Conservation (phyloP, 2,329 filamentous ascomycete genomes). For the Monosporascus sp. region DNA sequence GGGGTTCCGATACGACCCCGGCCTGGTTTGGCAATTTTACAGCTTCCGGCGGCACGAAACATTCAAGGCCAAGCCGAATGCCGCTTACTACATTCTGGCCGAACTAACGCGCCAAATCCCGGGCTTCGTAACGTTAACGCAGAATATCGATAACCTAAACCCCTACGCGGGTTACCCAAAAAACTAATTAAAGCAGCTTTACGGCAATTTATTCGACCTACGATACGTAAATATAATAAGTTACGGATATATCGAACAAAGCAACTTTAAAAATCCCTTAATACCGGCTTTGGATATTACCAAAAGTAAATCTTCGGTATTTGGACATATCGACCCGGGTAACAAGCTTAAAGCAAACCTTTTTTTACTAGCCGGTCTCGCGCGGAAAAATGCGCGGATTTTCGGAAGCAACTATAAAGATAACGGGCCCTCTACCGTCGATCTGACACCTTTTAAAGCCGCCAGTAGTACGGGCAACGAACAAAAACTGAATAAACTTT, state of each 20-base stretch:
- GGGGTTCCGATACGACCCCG: conserved; percentile 55
- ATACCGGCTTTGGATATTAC: conserved; percentile 56
- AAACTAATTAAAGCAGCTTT: conserved; percentile 54
- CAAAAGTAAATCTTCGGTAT: conserved; percentile 23
- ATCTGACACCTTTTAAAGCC: conserved; percentile 6
- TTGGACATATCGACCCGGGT: conserved; percentile 1
- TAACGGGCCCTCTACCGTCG: conserved; percentile 2
- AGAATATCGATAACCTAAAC: conserved; percentile 60
- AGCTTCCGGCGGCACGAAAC: conserved; percentile 60
- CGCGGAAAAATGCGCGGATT: conserved; percentile 47
- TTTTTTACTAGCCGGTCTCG: conserved; percentile 16
- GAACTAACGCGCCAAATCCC: conserved; percentile 46
- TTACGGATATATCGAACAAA: conserved; percentile 50
- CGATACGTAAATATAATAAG: conserved; percentile 50
- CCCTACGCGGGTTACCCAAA: conserved; percentile 54
- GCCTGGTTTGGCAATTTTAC: conserved; percentile 69
- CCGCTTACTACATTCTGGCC: conserved; percentile 59
- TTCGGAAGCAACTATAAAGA: conserved; percentile 41
- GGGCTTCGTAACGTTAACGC: conserved; percentile 55
- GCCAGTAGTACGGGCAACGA: neutral
- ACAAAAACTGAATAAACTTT: neutral
- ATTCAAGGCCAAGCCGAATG: conserved; percentile 55
- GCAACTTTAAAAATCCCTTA: conserved; percentile 60
- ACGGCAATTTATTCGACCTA: conserved; percentile 59
- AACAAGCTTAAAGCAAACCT: conserved; percentile 7